Percentiles rank a stretch among this genome's conserved stretches.
These are phyloP conservation scores for Mytilinidion resinicola DNA, from an alignment of 495 filamentous ascomycete genomes.

Conservation along the genomic window DNA sequence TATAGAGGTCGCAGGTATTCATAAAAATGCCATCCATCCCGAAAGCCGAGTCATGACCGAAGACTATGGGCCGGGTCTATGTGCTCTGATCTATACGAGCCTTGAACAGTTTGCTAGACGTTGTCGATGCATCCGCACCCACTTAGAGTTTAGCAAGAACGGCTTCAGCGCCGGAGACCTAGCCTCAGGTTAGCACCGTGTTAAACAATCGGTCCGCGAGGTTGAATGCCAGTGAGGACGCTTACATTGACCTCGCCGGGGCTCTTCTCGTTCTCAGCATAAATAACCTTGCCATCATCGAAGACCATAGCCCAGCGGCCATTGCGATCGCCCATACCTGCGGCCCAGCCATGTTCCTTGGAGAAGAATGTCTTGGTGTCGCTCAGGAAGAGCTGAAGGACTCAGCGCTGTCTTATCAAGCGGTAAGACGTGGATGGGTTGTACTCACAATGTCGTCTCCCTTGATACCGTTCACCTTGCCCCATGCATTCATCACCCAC, in stretches of 20 bases:
- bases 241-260: conserved; percentile 60
- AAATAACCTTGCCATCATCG: conserved; percentile 79
- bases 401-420: background rate
- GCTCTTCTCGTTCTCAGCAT: conserved; percentile 71
- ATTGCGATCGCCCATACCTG: conserved; percentile 61
- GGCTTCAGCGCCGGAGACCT: conserved; percentile 65
- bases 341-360: conserved; percentile 75
- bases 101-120: too few relatives aligned
- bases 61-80: too few relatives aligned
- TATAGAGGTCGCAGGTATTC: too few relatives aligned
- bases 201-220: too few relatives aligned
- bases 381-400: conserved; percentile 69
- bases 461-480: conserved; percentile 82
- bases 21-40: too few relatives aligned
- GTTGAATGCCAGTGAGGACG: too few relatives aligned
- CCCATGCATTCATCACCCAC: conserved; percentile 93
- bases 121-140: too few relatives aligned
- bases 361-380: conserved; percentile 74
- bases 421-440: conserved; percentile 1
- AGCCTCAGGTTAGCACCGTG: background rate
- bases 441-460: conserved; percentile 67
- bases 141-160: conserved; percentile 17
- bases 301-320: conserved; percentile 78
- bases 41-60: too few relatives aligned
- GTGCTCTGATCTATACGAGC: too few relatives aligned